Conservation (phyloP, 768 basidiomycete genomes). For the Mycena epipterygia region DNA sequence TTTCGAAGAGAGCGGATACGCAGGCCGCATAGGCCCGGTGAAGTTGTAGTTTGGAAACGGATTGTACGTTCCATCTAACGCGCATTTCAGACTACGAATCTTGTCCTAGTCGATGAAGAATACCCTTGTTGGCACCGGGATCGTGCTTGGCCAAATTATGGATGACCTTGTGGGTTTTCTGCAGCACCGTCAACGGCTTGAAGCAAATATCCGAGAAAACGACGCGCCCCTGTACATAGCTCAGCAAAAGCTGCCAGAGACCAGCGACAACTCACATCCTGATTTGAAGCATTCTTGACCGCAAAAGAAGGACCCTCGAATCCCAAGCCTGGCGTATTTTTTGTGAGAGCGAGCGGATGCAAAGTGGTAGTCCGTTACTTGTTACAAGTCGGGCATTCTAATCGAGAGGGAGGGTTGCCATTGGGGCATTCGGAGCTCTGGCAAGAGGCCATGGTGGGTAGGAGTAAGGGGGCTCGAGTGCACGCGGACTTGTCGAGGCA, state of each 20-base stretch:
- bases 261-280: constrained; percentile 74
- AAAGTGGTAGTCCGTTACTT: constrained; percentile 66
- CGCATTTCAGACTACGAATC: neutral
- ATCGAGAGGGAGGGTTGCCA: constrained; percentile 85
- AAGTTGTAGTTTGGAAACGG: constrained; percentile 84
- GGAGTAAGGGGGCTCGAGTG: neutral
- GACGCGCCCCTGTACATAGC: constrained; percentile 52
- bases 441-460: constrained; percentile 57
- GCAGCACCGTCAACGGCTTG: constrained; percentile 9
- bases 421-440: constrained; percentile 82
- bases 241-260: constrained; percentile 30
- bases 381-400: constrained; percentile 95
- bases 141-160: constrained; percentile 70
- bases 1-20: constrained; percentile 88
- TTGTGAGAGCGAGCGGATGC: constrained; percentile 11
- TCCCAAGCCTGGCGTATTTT: constrained; percentile 70
- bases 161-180: constrained; percentile 89
- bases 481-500: too few species aligned
- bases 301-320: constrained; percentile 91
- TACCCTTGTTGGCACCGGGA: constrained; percentile 24
- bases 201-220: constrained; percentile 2
- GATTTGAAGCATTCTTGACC: constrained; percentile 97
- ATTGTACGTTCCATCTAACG: constrained; percentile 80
- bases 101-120: constrained; percentile 1
- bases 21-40: constrained; percentile 84